phyloP scores from a whole-genome alignment of 169 alveolate genomes.

The Eimeria maxima region DNA sequence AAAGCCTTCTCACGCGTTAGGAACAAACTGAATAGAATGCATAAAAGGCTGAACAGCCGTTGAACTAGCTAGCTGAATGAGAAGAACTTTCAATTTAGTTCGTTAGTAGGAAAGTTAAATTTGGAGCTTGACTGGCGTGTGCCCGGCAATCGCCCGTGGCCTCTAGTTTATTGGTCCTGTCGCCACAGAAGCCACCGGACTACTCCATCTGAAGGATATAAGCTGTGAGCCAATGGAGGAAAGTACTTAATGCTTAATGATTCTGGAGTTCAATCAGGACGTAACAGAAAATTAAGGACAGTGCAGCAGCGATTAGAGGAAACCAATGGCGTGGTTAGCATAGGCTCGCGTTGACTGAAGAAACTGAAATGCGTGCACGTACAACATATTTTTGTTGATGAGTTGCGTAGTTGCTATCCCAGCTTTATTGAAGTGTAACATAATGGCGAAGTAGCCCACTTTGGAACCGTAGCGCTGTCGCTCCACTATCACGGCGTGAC shows the following conservation, averaged over 20 bases:
- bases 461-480: background rate
- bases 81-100: background rate
- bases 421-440: background rate
- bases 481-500: constrained; percentile 3
- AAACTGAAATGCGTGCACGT: background rate
- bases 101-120: background rate
- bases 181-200: background rate
- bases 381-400: background rate
- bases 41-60: background rate
- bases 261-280: background rate
- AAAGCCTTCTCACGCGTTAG: background rate
- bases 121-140: background rate
- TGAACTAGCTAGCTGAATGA: background rate
- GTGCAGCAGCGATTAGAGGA: background rate
- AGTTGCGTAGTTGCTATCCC: background rate
- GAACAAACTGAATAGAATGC: background rate
- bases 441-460: background rate
- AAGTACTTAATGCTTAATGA: background rate
- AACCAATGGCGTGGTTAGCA: background rate
- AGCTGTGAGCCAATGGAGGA: background rate
- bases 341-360: background rate
- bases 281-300: background rate
- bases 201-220: background rate
- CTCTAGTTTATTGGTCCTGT: background rate
- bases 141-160: background rate